Evolutionary conservation across 2,329 filamentous ascomycete genomes (phyloP).

Genomic region (Colletotrichum eleusines): DNA sequence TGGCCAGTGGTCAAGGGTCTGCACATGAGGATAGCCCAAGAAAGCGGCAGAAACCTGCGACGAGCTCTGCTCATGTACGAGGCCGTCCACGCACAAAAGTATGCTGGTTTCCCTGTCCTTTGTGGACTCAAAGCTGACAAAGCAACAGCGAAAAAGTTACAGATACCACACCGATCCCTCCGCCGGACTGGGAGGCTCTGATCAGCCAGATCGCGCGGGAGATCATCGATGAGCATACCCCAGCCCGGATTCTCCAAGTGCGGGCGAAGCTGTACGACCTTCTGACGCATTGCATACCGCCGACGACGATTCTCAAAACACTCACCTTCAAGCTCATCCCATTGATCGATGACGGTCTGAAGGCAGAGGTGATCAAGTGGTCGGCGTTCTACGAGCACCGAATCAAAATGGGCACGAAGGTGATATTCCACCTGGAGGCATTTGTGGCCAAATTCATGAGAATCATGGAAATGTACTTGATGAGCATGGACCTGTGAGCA

Average conservation of each 20-base stretch:
- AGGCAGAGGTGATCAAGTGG: conserved; percentile 94
- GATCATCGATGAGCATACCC: conserved; percentile 93
- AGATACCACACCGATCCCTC: conserved; percentile 89
- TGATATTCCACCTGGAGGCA: conserved; percentile 97
- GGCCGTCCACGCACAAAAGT: conserved; percentile 97
- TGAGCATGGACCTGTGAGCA: conserved; percentile 81
- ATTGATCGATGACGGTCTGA: conserved; percentile 88
- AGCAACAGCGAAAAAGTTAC: conserved; percentile 83
- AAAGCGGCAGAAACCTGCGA: conserved; percentile 91
- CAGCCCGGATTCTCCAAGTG: conserved; percentile 86
- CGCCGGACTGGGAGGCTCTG: conserved; percentile 96
- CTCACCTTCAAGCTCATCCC: conserved; percentile 93
- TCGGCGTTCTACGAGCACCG: conserved; percentile 97
- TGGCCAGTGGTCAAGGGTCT: conserved; percentile 83
- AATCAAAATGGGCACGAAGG: conserved; percentile 91
- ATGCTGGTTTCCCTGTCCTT: conserved; percentile 50
- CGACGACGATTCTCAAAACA: conserved; percentile 93
- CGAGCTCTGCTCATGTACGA: conserved; percentile 96
- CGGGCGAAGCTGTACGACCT: conserved; percentile 97
- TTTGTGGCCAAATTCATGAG: conserved; percentile 99
- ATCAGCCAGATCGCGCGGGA: conserved; percentile 92
- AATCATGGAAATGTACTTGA: conserved; percentile 89
- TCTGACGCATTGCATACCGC: conserved; percentile 95
- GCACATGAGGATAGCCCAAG: conserved; percentile 86
- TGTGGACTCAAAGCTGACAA: conserved; percentile 47